Conservation (phyloP, 2,329 filamentous ascomycete species). For the Bipolaris bicolor region DNA sequence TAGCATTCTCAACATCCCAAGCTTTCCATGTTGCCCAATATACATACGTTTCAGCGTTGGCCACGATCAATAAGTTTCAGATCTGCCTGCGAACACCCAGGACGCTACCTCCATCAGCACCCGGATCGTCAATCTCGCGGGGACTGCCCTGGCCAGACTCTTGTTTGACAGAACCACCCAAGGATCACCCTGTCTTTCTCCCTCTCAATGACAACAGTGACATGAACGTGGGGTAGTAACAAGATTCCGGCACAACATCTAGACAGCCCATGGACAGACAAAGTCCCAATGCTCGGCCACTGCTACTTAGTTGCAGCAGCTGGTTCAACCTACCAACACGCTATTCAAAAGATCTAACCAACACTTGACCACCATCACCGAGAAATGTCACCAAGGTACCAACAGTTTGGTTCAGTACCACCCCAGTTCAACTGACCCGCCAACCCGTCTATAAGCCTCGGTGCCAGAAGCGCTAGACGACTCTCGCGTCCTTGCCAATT, state of each 20-base stretch:
- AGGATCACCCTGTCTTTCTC: background rate
- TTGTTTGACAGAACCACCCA: background rate
- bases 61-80: background rate
- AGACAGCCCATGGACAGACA: background rate
- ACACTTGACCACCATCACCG: background rate
- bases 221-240: background rate
- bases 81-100: background rate
- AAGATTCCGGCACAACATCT: background rate
- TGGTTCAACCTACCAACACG: background rate
- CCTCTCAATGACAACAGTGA: background rate
- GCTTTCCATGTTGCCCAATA: background rate
- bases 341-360: background rate
- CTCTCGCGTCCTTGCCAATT: background rate
- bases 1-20: background rate
- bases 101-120: background rate
- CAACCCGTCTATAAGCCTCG: constrained; percentile 7
- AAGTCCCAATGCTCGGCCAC: background rate
- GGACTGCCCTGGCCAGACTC: background rate
- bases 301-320: background rate
- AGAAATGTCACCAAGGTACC: constrained; percentile 6
- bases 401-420: constrained; percentile 3
- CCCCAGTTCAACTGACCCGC: constrained; percentile 2
- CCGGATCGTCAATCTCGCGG: background rate
- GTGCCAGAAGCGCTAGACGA: background rate
- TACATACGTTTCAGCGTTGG: background rate